These are phyloP conservation scores for Hypoxylon sp. DNA, from an alignment of 2,329 filamentous ascomycete species.

Conservation along the genomic window DNA sequence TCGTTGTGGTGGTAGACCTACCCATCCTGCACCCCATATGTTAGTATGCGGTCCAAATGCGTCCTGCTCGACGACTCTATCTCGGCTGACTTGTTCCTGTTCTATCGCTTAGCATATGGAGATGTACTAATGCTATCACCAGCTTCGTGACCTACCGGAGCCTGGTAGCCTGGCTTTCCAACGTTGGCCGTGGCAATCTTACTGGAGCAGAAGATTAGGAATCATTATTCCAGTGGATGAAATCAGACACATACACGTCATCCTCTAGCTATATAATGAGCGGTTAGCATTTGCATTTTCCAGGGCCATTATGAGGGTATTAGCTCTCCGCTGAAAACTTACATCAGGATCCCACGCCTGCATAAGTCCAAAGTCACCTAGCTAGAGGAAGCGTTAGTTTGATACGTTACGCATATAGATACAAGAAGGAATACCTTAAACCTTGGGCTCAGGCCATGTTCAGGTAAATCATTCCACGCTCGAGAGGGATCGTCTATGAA, in stretches of 20 bases:
- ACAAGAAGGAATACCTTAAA: conserved; percentile 13
- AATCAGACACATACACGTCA: conserved; percentile 5
- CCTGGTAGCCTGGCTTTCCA: conserved; percentile 24
- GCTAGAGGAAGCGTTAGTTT: conserved; percentile 9
- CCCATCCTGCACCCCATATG: conserved; percentile 25
- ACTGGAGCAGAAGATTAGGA: conserved; percentile 7
- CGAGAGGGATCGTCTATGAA: conserved; percentile 12
- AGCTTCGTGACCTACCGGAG: conserved; percentile 15
- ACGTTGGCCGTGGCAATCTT: conserved; percentile 16
- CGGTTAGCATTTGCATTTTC: conserved; percentile 1
- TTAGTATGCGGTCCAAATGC: conserved; percentile 30
- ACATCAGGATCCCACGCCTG: conserved; percentile 20
- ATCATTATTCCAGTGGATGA: neutral
- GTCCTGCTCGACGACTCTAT: neutral
- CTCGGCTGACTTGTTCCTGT: conserved; percentile 23
- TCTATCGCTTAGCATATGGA: neutral
- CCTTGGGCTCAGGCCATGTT: conserved; percentile 10
- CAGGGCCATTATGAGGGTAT: neutral
- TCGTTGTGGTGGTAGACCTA: conserved; percentile 1
- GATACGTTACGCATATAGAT: neutral
- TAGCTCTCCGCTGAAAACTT: no score
- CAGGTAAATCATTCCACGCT: neutral
- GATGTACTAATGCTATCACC: neutral
- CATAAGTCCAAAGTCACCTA: conserved; percentile 25
- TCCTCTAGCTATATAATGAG: conserved; percentile 7